phyloP scores from a whole-genome alignment of 495 filamentous ascomycete genomes.

The Hypoxylon subgilvum region DNA sequence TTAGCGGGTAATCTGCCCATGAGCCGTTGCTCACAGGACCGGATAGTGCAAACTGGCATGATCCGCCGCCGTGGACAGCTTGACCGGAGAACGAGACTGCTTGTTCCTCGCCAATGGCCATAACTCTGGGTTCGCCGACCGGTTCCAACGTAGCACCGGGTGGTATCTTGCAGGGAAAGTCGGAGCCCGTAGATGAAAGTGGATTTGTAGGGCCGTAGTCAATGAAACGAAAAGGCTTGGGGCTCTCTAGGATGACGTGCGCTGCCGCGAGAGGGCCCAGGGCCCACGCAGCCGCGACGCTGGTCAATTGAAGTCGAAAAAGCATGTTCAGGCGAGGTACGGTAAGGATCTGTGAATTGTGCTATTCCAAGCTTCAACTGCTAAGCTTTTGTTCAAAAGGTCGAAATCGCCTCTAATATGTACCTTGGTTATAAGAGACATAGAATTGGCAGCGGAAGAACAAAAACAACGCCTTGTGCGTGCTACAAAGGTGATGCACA shows the following conservation, averaged over 20 bases:
- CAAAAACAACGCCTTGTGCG: too few relatives aligned
- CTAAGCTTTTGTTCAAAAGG: too few relatives aligned
- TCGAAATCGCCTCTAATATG: too few relatives aligned
- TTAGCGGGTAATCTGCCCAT: slow-evolving; percentile 65
- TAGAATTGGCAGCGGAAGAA: too few relatives aligned
- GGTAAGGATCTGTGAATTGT: too few relatives aligned
- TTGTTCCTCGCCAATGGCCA: slow-evolving; percentile 62
- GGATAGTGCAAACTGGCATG: slow-evolving; percentile 82
- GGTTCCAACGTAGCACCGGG: slow-evolving; percentile 44
- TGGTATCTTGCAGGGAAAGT: slow-evolving; percentile 82
- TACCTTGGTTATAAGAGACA: too few relatives aligned
- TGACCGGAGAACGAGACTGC: slow-evolving; percentile 58
- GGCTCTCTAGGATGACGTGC: slow-evolving; percentile 32
- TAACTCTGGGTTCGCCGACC: slow-evolving; percentile 45
- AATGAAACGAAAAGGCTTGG: slow-evolving; percentile 32
- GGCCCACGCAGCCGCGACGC: not conserved
- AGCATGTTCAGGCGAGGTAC: too few relatives aligned
- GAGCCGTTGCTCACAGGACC: slow-evolving; percentile 10
- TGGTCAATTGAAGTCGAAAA: too few relatives aligned
- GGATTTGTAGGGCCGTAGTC: slow-evolving; percentile 32
- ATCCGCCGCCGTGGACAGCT: slow-evolving; percentile 84
- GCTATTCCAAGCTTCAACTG: too few relatives aligned
- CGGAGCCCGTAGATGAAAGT: slow-evolving; percentile 50
- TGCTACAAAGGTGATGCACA: too few relatives aligned
- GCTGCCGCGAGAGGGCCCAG: slow-evolving; percentile 5